Evolutionary conservation across 345 rosid genomes (phyloP), one percentile per base, ranked within the genome.

Genomic region (Ricinus communis): DNA sequence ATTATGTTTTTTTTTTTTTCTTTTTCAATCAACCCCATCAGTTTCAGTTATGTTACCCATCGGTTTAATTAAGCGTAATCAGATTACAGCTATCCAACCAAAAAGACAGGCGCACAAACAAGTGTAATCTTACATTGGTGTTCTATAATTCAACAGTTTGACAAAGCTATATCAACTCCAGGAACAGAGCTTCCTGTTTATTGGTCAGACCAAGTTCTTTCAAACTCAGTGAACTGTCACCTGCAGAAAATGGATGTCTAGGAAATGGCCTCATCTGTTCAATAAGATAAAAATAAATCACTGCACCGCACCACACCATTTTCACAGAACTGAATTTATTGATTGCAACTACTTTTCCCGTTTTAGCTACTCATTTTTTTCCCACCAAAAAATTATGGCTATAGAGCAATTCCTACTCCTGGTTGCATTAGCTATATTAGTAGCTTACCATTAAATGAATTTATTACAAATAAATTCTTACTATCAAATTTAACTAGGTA

Each of bases 221-320:
- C 68, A 93, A 83, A 71, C 88, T 88, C 57, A 69, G 84, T 57
- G 83, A 69, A 77, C 86, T 71, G 51, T 82, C 93, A 43, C 46
- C 65, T 43, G 65, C 70, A 70, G 74, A 71, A 63, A 91, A 91
- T n/a, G 84, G 86, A 66, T 72, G 81, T 16, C 90, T 89, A 36
- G 98, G 98, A 66, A 82, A 93, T 70, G 96, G 79, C 80, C 89
- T 84, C 56, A 93, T 84, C 97, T 91, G 89, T 71, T 78, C 81
- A 84, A 38, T 64, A 70, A 68, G 4, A 43, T 66, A 71, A 78
- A 25, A 38, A 15, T 12, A 65, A 49, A 62, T 55, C n/a, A 43
- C 25, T 28, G 31, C 27, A 61, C 65, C 16, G 21, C 40, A 31
- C 0, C 16, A 30, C 16, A 21, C 21, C 62, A 58, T 58, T 38